Conservation (phyloP, 805 yeast genomes). For the Kuraishia piskuri region DNA sequence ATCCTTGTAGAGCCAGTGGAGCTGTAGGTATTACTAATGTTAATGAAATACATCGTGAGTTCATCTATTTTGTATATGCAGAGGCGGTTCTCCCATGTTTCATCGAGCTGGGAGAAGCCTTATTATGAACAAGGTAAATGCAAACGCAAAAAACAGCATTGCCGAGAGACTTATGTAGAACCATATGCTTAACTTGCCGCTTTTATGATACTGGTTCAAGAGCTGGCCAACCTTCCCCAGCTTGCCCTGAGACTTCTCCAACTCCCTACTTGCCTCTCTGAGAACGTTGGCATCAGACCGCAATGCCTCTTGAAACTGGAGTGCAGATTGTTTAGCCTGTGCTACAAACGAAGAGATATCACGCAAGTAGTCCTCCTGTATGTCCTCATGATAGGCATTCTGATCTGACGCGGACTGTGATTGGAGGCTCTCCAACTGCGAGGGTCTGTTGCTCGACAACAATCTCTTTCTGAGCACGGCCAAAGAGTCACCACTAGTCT, state of each 20-base stretch:
- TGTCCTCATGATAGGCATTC: constrained; percentile 21
- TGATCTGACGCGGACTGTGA: constrained; percentile 14
- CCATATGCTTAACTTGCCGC: constrained; percentile 23
- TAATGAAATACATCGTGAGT: neutral
- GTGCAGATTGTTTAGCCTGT: constrained; percentile 20
- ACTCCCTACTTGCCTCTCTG: constrained; percentile 23
- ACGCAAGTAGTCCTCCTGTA: constrained; percentile 23
- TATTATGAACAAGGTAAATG: constrained; percentile 7
- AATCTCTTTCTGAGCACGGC: constrained; percentile 19
- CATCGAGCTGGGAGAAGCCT: constrained; percentile 1
- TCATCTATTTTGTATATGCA: neutral
- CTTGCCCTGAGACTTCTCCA: constrained; percentile 20
- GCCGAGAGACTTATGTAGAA: constrained; percentile 20
- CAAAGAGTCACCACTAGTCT: constrained; percentile 16
- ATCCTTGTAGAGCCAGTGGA: neutral
- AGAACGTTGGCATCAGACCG: constrained; percentile 22
- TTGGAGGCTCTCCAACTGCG: constrained; percentile 19
- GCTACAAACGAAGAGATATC: constrained; percentile 22
- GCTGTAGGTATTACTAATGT: neutral
- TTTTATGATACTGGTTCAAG: constrained; percentile 20
- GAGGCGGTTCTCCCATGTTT: neutral
- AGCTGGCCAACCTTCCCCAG: constrained; percentile 18
- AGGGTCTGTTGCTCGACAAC: constrained; percentile 13
- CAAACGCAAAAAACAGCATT: constrained; percentile 15
- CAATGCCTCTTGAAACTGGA: constrained; percentile 22